Evolutionary conservation across 2,329 filamentous ascomycete species (phyloP).

Genomic region (Colletotrichum horii): DNA sequence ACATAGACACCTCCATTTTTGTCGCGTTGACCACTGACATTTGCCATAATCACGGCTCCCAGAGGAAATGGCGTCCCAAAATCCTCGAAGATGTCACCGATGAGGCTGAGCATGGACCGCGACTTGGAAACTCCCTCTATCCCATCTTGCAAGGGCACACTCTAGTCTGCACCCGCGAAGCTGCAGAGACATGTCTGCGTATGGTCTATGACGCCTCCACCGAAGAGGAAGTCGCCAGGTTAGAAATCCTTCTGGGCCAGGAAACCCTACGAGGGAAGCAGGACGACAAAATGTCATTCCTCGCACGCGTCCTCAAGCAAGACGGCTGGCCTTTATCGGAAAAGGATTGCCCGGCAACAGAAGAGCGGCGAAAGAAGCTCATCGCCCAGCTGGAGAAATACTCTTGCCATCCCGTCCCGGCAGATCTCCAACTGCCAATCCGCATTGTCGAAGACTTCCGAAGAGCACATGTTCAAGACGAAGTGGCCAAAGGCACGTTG

Average conservation of each 20-base stretch:
- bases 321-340: background rate
- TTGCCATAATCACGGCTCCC: slow-evolving; percentile 35
- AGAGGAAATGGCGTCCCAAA: slow-evolving; percentile 35
- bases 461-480: slow-evolving; percentile 24
- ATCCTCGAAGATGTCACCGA: slow-evolving; percentile 17
- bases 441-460: slow-evolving; percentile 25
- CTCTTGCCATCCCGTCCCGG: slow-evolving; percentile 35
- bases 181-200: slow-evolving; percentile 40
- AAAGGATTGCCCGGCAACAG: background rate
- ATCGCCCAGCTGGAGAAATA: slow-evolving; percentile 36
- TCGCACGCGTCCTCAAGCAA: background rate
- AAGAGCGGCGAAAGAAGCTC: slow-evolving; percentile 6
- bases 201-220: slow-evolving; percentile 18
- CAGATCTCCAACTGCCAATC: slow-evolving; percentile 38
- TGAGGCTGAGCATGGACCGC: slow-evolving; percentile 20
- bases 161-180: slow-evolving; percentile 42
- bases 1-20: slow-evolving; percentile 45
- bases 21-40: slow-evolving; percentile 45
- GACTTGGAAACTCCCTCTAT: slow-evolving; percentile 31
- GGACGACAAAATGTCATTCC: slow-evolving; percentile 5
- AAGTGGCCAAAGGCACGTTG: slow-evolving; percentile 25
- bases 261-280: background rate
- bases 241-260: slow-evolving; percentile 5
- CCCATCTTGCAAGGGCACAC: slow-evolving; percentile 33
- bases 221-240: slow-evolving; percentile 2